Percentiles rank a stretch among this genome's conserved stretches.
Evolutionary conservation across 305 asterid genomes (phyloP).

Genomic region (Petunia hybrid): DNA sequence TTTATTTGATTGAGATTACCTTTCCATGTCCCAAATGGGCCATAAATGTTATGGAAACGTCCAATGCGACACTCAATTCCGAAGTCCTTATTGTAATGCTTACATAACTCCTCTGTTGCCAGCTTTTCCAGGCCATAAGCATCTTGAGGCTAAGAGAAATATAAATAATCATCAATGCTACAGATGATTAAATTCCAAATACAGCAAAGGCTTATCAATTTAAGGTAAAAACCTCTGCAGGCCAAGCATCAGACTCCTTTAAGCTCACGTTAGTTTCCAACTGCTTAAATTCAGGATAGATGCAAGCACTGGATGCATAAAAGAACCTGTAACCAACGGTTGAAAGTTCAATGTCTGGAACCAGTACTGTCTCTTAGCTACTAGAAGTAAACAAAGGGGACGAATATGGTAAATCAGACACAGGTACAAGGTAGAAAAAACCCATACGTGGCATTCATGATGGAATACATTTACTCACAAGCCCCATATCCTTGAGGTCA

Average conservation of each 20-base stretch:
- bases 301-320: constrained; percentile 93
- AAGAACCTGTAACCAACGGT: constrained; percentile 64
- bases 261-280: constrained; percentile 90
- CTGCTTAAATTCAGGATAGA: constrained; percentile 95
- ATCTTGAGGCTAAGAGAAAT: constrained; percentile 77
- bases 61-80: constrained; percentile 92
- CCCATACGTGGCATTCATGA: background rate
- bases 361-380: background rate
- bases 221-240: constrained; percentile 74
- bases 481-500: background rate
- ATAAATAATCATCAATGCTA: constrained; percentile 1
- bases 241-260: constrained; percentile 96
- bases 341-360: background rate
- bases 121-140: constrained; percentile 92
- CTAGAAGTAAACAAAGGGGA: background rate
- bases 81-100: constrained; percentile 90
- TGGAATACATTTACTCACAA: background rate
- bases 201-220: background rate
- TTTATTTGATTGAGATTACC: constrained; percentile 46
- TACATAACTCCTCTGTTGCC: constrained; percentile 83
- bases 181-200: constrained; percentile 1
- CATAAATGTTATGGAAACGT: constrained; percentile 88
- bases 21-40: constrained; percentile 95
- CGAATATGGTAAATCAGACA: background rate
- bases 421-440: background rate